These are phyloP conservation scores for Dioszegia crocea DNA, from an alignment of 768 basidiomycete genomes.

Conservation along the genomic window DNA sequence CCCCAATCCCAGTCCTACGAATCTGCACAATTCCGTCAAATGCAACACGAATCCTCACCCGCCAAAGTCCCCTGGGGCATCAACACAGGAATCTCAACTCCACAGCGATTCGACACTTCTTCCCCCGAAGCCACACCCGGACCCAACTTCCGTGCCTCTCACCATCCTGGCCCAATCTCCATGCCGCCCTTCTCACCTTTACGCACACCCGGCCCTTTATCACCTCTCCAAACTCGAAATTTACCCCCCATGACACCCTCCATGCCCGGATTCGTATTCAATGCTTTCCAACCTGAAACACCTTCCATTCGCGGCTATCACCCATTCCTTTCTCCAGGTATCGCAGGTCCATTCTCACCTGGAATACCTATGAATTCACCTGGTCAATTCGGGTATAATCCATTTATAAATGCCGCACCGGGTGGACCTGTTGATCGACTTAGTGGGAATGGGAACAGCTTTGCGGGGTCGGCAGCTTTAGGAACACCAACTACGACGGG, in stretches of 20 bases:
- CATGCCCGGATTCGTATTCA: slow-evolving; percentile 91
- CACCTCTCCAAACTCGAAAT: slow-evolving; percentile 66
- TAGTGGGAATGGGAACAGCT: background rate
- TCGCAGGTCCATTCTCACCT: slow-evolving; percentile 63
- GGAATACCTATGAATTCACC: slow-evolving; percentile 56
- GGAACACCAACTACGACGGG: slow-evolving; percentile 37
- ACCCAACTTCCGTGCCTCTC: slow-evolving; percentile 23
- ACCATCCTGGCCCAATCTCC: slow-evolving; percentile 45
- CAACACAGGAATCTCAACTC: slow-evolving; percentile 20
- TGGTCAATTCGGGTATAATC: slow-evolving; percentile 52
- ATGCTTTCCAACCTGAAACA: slow-evolving; percentile 51
- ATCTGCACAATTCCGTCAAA: background rate
- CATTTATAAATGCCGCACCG: slow-evolving; percentile 59
- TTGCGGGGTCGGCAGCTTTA: slow-evolving; percentile 29
- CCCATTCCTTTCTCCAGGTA: slow-evolving; percentile 49
- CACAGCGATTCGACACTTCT: slow-evolving; percentile 7
- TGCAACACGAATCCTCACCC: background rate
- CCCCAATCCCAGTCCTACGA: background rate
- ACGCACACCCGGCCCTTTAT: slow-evolving; percentile 34
- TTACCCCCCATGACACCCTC: slow-evolving; percentile 92
- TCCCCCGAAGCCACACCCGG: slow-evolving; percentile 7
- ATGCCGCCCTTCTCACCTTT: slow-evolving; percentile 49
- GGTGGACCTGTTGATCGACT: slow-evolving; percentile 56
- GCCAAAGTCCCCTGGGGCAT: slow-evolving; percentile 28
- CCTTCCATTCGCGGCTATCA: slow-evolving; percentile 52